A percentile compares a stretch with the other conserved stretches of the same genome.
Conservation (phyloP, 495 filamentous ascomycete genomes). For the Penicillium canescens region DNA sequence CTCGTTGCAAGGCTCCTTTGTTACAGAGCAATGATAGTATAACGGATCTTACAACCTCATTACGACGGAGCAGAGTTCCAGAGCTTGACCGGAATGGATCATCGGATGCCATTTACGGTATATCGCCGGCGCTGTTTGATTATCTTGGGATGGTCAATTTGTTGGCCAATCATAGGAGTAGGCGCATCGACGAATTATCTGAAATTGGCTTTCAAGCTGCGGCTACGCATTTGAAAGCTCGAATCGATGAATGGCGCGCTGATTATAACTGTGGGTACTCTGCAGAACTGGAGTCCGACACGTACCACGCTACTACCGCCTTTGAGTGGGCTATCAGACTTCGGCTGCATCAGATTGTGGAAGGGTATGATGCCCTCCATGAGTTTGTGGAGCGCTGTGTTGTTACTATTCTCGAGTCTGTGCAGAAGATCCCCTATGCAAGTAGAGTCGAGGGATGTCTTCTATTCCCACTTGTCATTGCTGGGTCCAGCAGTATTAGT, state of each 20-base stretch:
- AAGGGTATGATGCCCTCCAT: slow-evolving; percentile 25
- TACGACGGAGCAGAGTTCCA: slow-evolving; percentile 11
- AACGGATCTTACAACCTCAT: slow-evolving; percentile 16
- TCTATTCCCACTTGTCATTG: slow-evolving; percentile 29
- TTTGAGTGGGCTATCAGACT: slow-evolving; percentile 33
- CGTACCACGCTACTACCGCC: slow-evolving; percentile 19
- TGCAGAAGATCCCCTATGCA: slow-evolving; percentile 24
- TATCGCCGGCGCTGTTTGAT: slow-evolving; percentile 24
- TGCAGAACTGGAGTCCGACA: slow-evolving; percentile 5
- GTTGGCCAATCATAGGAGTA: slow-evolving; percentile 27
- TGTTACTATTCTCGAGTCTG: slow-evolving; percentile 15
- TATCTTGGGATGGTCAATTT: slow-evolving; percentile 30
- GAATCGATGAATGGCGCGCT: slow-evolving; percentile 24
- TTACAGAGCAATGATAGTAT: slow-evolving; percentile 18
- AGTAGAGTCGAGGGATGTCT: slow-evolving; percentile 29
- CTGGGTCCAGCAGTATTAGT: slow-evolving; percentile 22
- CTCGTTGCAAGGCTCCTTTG: slow-evolving; percentile 29
- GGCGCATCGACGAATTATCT: slow-evolving; percentile 29
- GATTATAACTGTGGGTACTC: slow-evolving; percentile 4
- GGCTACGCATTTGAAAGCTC: slow-evolving; percentile 18
- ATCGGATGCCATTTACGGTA: slow-evolving; percentile 22
- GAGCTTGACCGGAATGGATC: slow-evolving; percentile 6
- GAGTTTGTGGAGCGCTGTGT: slow-evolving; percentile 20
- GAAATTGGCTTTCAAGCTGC: slow-evolving; percentile 32
- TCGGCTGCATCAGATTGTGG: slow-evolving; percentile 30